Base-by-base conservation (phyloP, 1,284 basidiomycete species). In the Irpex lacteus region DNA sequence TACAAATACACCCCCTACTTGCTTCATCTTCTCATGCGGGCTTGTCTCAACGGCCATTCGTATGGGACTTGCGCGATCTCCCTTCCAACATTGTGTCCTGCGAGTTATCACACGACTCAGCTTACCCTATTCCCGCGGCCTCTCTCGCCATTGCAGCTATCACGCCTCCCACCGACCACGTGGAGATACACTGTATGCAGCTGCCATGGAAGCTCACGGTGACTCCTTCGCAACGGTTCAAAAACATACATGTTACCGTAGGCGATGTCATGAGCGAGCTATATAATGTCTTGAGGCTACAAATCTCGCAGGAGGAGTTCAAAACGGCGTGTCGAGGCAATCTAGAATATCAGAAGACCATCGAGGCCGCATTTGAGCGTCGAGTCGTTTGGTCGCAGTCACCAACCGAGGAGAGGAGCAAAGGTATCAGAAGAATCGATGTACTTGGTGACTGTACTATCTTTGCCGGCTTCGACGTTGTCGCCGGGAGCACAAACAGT, bases 231-330 rank as follows among this genome's bases (percentile, higher is more conserved):
- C 52, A 49, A 44, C 32, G 47, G 38, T 63, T 55, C 60, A 59
- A 55, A 4, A 62, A 63, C 37, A 19, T 55, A 26, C 63, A 18
- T 59, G 65, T 63, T 50, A 66, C 65, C 21, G 62, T 66, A 53
- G 65, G 65, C 55, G 65, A 66, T 55, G 50, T 66, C 54, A 44
- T 66, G 37, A 38, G 50, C 37, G 61, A 66, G 62, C 44, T 66
- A 26, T 66, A 63, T 58, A 38, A 60, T 32, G 9, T 13, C 13
- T 38, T 66, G 49, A 61, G 65, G 19, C 19, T 44, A 19, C 62
- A 62, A 38, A 52, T 66, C 21, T 61, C 62, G 21, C 32, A 15
- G 11, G 55, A 26, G 19, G 65, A 66, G 61, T 60, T 56, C 59
- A 7, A 52, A 5, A n/a, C 11, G 7, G 44, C 53, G 15, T 55